These are phyloP conservation scores for Eremochloa ophiuroides DNA, from an alignment of 176 grass and related monocot species.

Conservation along the genomic window DNA sequence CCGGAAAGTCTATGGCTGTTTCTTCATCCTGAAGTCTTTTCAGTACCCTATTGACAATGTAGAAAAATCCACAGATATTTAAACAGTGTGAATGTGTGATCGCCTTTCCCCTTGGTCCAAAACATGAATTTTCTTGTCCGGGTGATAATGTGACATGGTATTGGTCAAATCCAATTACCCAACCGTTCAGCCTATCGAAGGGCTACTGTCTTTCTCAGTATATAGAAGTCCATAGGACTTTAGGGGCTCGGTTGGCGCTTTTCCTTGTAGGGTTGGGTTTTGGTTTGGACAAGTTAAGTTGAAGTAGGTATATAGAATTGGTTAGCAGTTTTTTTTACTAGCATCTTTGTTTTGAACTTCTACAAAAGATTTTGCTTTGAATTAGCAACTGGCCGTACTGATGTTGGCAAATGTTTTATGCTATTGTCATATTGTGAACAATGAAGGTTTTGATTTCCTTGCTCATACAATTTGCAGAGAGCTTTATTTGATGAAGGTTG, in stretches of 20 bases:
- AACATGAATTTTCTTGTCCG: background rate
- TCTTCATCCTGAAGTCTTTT: background rate
- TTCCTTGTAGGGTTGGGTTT: background rate
- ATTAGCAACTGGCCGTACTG: background rate
- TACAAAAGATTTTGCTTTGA: background rate
- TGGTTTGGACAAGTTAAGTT: constrained; percentile 15
- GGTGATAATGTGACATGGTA: background rate
- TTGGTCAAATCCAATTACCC: background rate
- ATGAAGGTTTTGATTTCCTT: constrained; percentile 18
- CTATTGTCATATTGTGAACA: background rate
- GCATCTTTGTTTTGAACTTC: constrained; percentile 9
- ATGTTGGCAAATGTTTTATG: background rate
- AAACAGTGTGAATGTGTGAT: background rate
- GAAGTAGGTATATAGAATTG: background rate
- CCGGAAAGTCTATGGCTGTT: background rate
- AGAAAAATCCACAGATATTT: background rate
- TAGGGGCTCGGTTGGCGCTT: background rate
- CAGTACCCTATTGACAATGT: background rate
- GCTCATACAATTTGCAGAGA: constrained; percentile 51
- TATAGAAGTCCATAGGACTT: background rate
- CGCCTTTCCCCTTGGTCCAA: background rate
- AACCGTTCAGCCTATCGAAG: background rate
- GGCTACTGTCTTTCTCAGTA: background rate
- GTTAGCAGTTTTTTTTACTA: background rate
- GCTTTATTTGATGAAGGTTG: constrained; percentile 94